phyloP scores from a whole-genome alignment of 108 stramenopile species.

The Stephanodiscus triporus region DNA sequence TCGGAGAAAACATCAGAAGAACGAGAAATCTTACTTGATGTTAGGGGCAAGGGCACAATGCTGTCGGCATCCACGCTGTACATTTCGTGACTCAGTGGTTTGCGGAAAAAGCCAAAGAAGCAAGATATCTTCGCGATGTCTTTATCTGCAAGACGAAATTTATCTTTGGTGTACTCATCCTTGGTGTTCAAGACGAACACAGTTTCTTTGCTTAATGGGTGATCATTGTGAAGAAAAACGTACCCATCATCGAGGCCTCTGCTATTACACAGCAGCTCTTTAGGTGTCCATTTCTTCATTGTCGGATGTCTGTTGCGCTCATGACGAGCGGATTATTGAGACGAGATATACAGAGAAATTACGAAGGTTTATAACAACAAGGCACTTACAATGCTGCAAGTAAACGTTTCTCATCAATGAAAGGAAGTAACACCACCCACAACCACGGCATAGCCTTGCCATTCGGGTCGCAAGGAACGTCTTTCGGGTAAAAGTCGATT shows the following conservation, averaged over 20 bases:
- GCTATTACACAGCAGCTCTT: constrained; percentile 79
- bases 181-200: constrained; percentile 55
- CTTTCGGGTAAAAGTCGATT: constrained; percentile 95
- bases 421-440: constrained; percentile 97
- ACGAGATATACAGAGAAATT: neutral
- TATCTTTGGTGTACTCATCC: constrained; percentile 55
- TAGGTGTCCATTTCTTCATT: constrained; percentile 82
- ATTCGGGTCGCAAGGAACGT: constrained; percentile 96
- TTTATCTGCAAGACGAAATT: constrained; percentile 56
- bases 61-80: constrained; percentile 61
- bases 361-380: neutral
- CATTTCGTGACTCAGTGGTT: constrained; percentile 81
- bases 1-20: constrained; percentile 61
- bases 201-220: constrained; percentile 57
- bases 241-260: constrained; percentile 90
- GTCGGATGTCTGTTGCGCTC: constrained; percentile 61
- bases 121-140: constrained; percentile 53
- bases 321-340: constrained; percentile 10
- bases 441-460: constrained; percentile 99
- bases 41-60: constrained; percentile 51
- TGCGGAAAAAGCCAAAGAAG: constrained; percentile 76
- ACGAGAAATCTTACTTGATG: constrained; percentile 59
- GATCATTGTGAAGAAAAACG: constrained; percentile 69
- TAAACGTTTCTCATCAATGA: constrained; percentile 96
- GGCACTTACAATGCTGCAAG: constrained; percentile 72